These are phyloP conservation scores for Hypoxylon sp. DNA, from an alignment of 2,329 filamentous ascomycete genomes.

Conservation along the genomic window DNA sequence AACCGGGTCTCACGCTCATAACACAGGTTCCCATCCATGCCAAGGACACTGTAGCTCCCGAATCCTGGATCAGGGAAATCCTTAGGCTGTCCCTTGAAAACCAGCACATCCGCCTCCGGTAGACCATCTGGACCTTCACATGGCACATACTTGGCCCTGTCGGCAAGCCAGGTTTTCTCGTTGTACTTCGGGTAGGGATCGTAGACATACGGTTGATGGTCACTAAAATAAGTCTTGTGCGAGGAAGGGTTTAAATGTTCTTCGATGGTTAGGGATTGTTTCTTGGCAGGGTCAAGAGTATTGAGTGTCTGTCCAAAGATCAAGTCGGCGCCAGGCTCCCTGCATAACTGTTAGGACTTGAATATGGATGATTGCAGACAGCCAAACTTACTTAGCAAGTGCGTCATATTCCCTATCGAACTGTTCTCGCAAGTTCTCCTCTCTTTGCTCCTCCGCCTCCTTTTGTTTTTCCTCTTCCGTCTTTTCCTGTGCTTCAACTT, in stretches of 20 bases:
- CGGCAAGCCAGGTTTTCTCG: constrained; percentile 67
- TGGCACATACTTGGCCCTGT: constrained; percentile 71
- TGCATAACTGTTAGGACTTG: constrained; percentile 53
- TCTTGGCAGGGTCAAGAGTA: constrained; percentile 60
- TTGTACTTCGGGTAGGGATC: constrained; percentile 82
- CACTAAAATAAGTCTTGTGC: constrained; percentile 59
- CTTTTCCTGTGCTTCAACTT: constrained; percentile 26
- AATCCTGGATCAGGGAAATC: constrained; percentile 73
- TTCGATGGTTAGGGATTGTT: constrained; percentile 50
- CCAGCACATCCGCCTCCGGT: constrained; percentile 72
- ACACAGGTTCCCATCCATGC: constrained; percentile 74
- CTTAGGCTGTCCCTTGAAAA: constrained; percentile 73
- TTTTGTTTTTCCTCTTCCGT: constrained; percentile 53
- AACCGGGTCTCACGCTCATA: constrained; percentile 79
- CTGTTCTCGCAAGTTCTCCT: constrained; percentile 52
- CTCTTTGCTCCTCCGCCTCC: constrained; percentile 53
- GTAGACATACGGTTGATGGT: constrained; percentile 70
- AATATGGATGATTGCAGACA: background rate
- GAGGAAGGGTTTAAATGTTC: constrained; percentile 54
- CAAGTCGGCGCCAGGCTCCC: constrained; percentile 63
- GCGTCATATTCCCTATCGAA: constrained; percentile 61
- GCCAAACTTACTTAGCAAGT: constrained; percentile 55
- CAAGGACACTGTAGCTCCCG: constrained; percentile 73
- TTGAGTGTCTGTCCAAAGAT: constrained; percentile 72
- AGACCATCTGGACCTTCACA: constrained; percentile 76